Conservation (phyloP, 208 protist species). For the Acanthamoeba divionensis region DNA sequence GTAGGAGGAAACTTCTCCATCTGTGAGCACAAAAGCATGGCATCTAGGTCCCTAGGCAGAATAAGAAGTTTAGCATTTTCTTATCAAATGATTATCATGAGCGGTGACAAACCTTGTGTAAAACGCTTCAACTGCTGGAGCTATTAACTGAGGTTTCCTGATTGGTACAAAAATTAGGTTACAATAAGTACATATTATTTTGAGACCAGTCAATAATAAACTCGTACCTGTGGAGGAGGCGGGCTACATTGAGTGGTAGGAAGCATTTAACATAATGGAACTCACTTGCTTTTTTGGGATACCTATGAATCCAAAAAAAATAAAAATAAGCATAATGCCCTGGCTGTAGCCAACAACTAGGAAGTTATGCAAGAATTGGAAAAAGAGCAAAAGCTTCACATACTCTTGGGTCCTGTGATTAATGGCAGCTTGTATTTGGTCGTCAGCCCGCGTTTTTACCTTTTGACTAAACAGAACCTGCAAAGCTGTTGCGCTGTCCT, state of each 20-base stretch:
- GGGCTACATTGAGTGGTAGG: neutral
- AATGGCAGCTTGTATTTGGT: neutral
- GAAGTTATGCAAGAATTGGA: neutral
- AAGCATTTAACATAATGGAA: constrained; percentile 9
- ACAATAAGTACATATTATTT: neutral
- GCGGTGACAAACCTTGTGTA: too few relatives aligned
- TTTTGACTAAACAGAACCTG: neutral
- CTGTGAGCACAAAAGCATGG: constrained; percentile 15
- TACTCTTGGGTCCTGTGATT: neutral
- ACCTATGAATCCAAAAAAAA: neutral
- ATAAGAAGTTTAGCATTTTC: too few relatives aligned
- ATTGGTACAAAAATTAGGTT: neutral
- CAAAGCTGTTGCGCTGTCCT: neutral
- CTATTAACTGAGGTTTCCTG: neutral
- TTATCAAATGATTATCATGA: too few relatives aligned
- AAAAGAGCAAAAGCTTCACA: neutral
- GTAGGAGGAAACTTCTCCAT: constrained; percentile 31
- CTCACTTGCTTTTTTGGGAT: constrained; percentile 37
- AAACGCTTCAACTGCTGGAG: constrained; percentile 1
- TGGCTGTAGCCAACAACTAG: neutral
- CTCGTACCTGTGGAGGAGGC: constrained; percentile 34
- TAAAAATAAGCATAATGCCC: neutral
- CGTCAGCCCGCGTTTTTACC: neutral
- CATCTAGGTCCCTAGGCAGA: constrained; percentile 17
- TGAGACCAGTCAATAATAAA: neutral